A percentile compares a stretch with the other conserved stretches of the same genome.
Conservation (phyloP, 2,329 filamentous ascomycete species). For the Aureobasidium sp. region DNA sequence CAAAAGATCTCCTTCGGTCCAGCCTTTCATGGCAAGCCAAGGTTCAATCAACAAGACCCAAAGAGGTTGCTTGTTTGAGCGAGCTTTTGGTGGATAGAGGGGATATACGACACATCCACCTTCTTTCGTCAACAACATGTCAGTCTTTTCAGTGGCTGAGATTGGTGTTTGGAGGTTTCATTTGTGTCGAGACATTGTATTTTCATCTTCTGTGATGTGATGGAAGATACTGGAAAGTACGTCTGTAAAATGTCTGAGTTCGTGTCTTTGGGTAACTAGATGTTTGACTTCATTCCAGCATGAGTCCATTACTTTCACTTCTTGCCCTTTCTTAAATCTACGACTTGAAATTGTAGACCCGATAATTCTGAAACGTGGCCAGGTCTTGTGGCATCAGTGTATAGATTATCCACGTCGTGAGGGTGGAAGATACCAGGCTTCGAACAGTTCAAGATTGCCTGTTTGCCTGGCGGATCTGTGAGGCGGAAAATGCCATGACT, state of each 20-base stretch:
- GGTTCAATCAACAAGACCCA: background rate
- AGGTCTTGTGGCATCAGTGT: constrained; percentile 60
- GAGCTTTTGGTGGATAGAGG: background rate
- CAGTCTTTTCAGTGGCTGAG: background rate
- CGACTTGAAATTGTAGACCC: constrained; percentile 55
- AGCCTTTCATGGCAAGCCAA: background rate
- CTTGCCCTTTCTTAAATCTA: constrained; percentile 48
- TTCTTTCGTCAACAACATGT: background rate
- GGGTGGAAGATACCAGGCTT: constrained; percentile 80
- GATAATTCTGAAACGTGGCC: constrained; percentile 53
- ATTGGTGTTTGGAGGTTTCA: background rate
- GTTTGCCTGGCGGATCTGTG: constrained; percentile 85
- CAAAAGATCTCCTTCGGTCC: constrained; percentile 21
- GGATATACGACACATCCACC: background rate
- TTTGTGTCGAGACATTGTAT: constrained; percentile 6
- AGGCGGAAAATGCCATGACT: constrained; percentile 89
- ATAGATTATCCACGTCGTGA: constrained; percentile 62
- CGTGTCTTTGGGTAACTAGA: background rate
- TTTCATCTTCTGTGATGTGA: background rate
- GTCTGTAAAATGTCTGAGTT: too few species aligned
- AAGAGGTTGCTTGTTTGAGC: background rate
- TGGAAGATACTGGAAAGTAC: too few species aligned
- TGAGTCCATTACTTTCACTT: background rate
- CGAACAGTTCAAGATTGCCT: constrained; percentile 72
- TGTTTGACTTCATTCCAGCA: background rate